Base-by-base conservation (phyloP, 768 basidiomycete species). In the Mycena sanguinolenta region DNA sequence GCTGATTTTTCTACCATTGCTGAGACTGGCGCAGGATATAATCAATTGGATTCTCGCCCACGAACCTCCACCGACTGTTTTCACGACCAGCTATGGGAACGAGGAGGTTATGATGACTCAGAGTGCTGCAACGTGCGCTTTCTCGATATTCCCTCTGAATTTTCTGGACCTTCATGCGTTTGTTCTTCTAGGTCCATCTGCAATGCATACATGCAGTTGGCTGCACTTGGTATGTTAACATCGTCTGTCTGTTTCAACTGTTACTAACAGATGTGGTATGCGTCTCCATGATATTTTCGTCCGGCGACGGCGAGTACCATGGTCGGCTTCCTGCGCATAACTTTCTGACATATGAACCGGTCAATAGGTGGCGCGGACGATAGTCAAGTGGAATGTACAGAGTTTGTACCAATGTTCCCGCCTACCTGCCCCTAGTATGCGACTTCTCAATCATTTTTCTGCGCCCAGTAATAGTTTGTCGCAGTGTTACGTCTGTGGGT, bases 391-490 rank as follows among this genome's bases (percentile, higher is more conserved):
- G 34, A 13, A 5, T 58, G 58, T 38, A 58, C 58, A 14, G 39
- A 38, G 38, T 58, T 58, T 58, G 58, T 58, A 25, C 58, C 58
- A 21, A 58, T 27, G 58, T 58, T 58, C 38, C 38, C 58, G 57
- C 23, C 58, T 6, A 58, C 58, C 38, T 58, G 58, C 36, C 58
- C 58, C 34, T 58, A 58, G 58, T 58, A 58, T 42, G 58, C 27
- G 21, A 23, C 39, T 39, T n/a, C 34, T 58, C 23, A 39, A 7
- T 42, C 36, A 25, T 7, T 17, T 39, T 42, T 16, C 9, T 14
- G 6, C n/a, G 19, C 13, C 10, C 39, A 21, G 16, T 25, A 34
- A 27, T 42, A 25, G 4, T 5, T 39, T 39, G 23, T 27, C 25
- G 3, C 58, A 58, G 58, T 12, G 38, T 58, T 9, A 58, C 58